Evolutionary conservation across 2,329 filamentous ascomycete genomes (phyloP), one percentile per base, ranked within the genome.

Genomic region (Balansia obtecta): DNA sequence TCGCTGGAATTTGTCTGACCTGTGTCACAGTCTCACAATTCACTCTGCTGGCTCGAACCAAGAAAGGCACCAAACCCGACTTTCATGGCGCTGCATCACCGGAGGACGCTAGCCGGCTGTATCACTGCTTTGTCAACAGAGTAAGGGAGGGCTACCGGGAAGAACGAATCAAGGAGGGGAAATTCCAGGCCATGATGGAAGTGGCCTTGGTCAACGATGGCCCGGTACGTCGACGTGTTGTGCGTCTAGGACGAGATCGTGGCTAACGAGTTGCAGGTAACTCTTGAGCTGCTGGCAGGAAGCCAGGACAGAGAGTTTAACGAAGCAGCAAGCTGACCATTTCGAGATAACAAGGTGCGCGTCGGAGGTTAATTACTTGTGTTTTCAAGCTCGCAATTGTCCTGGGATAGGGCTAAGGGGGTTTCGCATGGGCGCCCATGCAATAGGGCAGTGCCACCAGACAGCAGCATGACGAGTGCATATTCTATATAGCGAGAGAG

Each of bases 131-230:
- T 70, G 80, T 90, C 58, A 71, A 78, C 47, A 86, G 85, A 58
- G 81, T 97, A 41, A 77, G 82, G 58, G 74, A 82, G 49, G 75
- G 81, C 2, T 95, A 97, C 65, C 66, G 72, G 5, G 67, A 77
- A 7, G 86, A 88, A 9, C 83, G 76, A 55, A 90, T 98, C 52
- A 89, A 95, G 64, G 85, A 98, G 64, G 93, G 94, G n/a, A 82
- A 91, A 32, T 98, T 98, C 66, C 91, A 95, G 63, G 93, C 93
- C 46, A 96, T 95, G 90, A 98, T 98, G 93, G 85, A 97, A 62
- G 91, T 98, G 52, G 85, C 86, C 46, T 69, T 96, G 32, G 82
- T 96, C 46, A 97, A 97, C 58, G 91, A 97, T 58, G 82, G 82
- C 1, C 82, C 82, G 49, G 82, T 85, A 64, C 57, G 68, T 40